Evolutionary conservation across 176 grass and related monocot species (phyloP), one percentile per base, ranked within the genome.

Genomic region (Zea luxurians): DNA sequence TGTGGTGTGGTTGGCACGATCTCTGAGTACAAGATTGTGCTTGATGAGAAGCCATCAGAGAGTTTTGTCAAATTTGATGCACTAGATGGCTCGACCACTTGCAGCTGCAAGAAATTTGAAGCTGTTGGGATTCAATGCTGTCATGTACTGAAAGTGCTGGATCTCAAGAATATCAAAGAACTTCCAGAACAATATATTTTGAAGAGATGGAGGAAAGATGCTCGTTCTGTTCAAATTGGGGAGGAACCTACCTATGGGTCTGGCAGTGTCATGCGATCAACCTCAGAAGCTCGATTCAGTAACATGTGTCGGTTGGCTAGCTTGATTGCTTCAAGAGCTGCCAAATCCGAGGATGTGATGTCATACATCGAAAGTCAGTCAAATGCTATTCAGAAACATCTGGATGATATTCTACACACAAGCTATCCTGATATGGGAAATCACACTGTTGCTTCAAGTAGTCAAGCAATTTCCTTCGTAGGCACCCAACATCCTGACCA

Each of bases 161-260:
- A 97, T 77, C 83, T 97, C 65, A 93, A 92, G 76, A 97, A 97
- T 86, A 88, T 97, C n/a, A 97, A 97, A 83, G 93, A 93, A 80
- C 77, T 97, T 50, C 90, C 88, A 59, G 84, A 89, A 49, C 90
- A 93, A 57, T 97, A 97, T 55, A 97, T 97, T 81, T 83, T 97
- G 75, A 97, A 87, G 73, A 92, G 93, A 80, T 97, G 93, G 93
- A 86, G 79, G 37, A 92, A 92, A 85, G 90, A 97, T 71, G 90
- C 93, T 10, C 82, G 84, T 68, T 85, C 72, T 45, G 44, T 66
- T 67, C 84, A 73, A 81, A 73, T 84, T 49, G 72, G 75, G 37
- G 86, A 73, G 69, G 83, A 82, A 41, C 78, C 41, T 71, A 53
- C 46, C 6, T 77, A 50, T 83, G 82, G 68, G 62, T 77, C 68